phyloP scores from a whole-genome alignment of 2,329 filamentous ascomycete genomes.

The Cordyceps tenuipes region DNA sequence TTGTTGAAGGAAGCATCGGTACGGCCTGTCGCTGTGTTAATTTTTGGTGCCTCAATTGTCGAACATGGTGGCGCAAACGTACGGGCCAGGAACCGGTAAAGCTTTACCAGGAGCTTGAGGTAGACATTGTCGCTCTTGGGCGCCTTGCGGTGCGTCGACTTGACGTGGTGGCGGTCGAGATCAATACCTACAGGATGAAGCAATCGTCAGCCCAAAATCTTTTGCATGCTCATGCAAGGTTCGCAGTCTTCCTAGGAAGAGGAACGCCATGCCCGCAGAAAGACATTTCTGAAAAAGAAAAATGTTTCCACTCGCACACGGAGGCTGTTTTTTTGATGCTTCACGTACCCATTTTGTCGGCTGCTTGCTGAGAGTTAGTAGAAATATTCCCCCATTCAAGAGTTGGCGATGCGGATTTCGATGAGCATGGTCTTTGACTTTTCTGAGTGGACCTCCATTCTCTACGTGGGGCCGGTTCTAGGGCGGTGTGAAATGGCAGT shows the following conservation, averaged over 20 bases:
- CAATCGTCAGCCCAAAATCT: slow-evolving; percentile 54
- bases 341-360: slow-evolving; percentile 56
- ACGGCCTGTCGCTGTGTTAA: slow-evolving; percentile 52
- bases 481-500: slow-evolving; percentile 38
- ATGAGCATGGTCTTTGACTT: slow-evolving; percentile 14
- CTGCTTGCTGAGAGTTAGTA: slow-evolving; percentile 22
- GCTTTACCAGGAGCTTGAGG: slow-evolving; percentile 94
- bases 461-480: neutral
- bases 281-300: neutral
- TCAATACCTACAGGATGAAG: slow-evolving; percentile 56
- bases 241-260: slow-evolving; percentile 18
- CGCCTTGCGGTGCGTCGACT: slow-evolving; percentile 75
- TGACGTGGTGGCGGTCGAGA: slow-evolving; percentile 62
- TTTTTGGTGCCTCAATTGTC: neutral
- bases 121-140: slow-evolving; percentile 99
- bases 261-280: slow-evolving; percentile 12
- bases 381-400: slow-evolving; percentile 20
- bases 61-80: slow-evolving; percentile 36
- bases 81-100: slow-evolving; percentile 95
- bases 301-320: slow-evolving; percentile 43
- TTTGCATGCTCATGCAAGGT: slow-evolving; percentile 52
- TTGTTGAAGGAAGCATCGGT: slow-evolving; percentile 99
- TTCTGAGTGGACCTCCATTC: slow-evolving; percentile 16
- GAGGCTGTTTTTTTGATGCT: slow-evolving; percentile 30
- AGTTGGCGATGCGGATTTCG: slow-evolving; percentile 28